Conservation (phyloP, 495 filamentous ascomycete genomes). For the Friedmanniomyces endolithicus region DNA sequence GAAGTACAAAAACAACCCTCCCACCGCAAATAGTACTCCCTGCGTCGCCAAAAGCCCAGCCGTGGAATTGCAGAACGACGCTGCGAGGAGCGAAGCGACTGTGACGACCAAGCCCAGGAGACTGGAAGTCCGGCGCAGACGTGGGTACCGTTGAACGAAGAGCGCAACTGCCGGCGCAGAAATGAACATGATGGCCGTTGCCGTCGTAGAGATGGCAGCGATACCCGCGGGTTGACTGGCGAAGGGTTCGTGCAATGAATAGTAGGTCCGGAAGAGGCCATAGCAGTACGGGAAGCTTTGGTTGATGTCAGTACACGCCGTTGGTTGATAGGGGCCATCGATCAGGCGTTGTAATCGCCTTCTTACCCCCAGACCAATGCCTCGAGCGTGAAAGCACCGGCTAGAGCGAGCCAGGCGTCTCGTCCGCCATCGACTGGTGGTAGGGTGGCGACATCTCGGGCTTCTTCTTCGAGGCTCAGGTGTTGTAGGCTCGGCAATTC, state of each 20-base stretch:
- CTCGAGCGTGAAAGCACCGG: conserved; percentile 50
- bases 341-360: neutral
- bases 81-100: conserved; percentile 26
- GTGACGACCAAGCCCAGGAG: conserved; percentile 30
- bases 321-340: neutral
- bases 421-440: conserved; percentile 41
- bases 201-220: conserved; percentile 41
- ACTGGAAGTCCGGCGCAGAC: conserved; percentile 19
- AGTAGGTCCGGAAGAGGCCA: conserved; percentile 50
- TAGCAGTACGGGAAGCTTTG: conserved; percentile 53
- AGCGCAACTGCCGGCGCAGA: conserved; percentile 31
- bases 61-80: conserved; percentile 36
- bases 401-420: conserved; percentile 53
- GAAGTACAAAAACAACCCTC: conserved; percentile 37
- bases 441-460: neutral
- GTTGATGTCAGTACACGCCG: neutral
- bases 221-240: conserved; percentile 30
- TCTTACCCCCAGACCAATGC: conserved; percentile 51
- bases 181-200: conserved; percentile 41
- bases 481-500: neutral
- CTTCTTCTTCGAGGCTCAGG: neutral
- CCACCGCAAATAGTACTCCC: conserved; percentile 41
- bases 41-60: conserved; percentile 41
- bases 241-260: conserved; percentile 37
- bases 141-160: conserved; percentile 23